phyloP scores from a whole-genome alignment of 1,139 yeast genomes.

The Suhomyces chickasaworum region DNA sequence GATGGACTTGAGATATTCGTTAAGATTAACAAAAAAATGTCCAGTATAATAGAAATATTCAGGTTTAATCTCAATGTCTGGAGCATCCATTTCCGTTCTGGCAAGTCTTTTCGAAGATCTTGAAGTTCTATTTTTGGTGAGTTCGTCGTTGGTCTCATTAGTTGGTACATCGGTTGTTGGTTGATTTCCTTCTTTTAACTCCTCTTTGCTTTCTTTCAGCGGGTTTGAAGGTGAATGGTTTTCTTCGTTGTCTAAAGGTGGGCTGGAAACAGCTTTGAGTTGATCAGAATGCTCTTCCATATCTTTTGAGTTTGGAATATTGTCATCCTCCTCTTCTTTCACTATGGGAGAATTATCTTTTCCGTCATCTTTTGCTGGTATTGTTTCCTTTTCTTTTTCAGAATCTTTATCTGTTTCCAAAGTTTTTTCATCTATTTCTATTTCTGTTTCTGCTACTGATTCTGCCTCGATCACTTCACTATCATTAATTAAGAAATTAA shows the following conservation, averaged over 20 bases:
- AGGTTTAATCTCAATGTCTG: constrained; percentile 24
- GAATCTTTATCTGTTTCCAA: no score
- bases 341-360: not conserved
- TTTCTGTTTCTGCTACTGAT: constrained; percentile 11
- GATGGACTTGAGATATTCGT: constrained; percentile 18
- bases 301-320: not conserved
- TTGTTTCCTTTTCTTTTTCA: no score
- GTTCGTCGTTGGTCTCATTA: constrained; percentile 16
- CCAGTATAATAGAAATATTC: constrained; percentile 30
- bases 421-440: no score
- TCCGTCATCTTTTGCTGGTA: no score
- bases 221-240: not conserved
- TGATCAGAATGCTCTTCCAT: no score
- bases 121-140: constrained; percentile 21
- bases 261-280: no score
- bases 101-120: constrained; percentile 45
- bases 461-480: constrained; percentile 10
- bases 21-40: constrained; percentile 25
- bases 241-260: not conserved
- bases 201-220: not conserved
- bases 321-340: not conserved
- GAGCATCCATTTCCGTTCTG: constrained; percentile 26
- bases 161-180: not conserved
- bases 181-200: not conserved
- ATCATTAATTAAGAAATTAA: constrained; percentile 26